Percentiles rank a stretch among this genome's conserved stretches.
These are phyloP conservation scores for Phytopythium aichiense DNA, from an alignment of 352 stramenopile species.

Conservation along the genomic window DNA sequence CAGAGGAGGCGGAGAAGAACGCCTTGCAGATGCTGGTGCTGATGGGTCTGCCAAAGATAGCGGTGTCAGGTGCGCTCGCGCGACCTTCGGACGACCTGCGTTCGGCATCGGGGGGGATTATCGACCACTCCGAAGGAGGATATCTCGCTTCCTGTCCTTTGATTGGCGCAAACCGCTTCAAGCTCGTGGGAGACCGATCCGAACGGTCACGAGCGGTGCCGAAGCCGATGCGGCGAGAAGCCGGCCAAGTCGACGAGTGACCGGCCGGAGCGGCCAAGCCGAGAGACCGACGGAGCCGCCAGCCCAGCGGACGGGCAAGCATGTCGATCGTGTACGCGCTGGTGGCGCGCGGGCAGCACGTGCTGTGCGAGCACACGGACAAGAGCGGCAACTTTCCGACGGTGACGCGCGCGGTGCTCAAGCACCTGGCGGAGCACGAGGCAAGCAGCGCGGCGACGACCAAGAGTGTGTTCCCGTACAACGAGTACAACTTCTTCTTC, in stretches of 20 bases:
- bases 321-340: conserved; percentile 82
- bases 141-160: not conserved
- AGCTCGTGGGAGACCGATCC: not conserved
- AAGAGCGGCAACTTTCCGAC: conserved; percentile 73
- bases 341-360: conserved; percentile 63
- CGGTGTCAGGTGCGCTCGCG: not conserved
- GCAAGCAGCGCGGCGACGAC: conserved; percentile 12
- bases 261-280: not conserved
- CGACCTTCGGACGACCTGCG: not conserved
- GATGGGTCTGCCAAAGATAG: conserved; percentile 2
- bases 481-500: conserved; percentile 84
- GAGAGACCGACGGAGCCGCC: not conserved
- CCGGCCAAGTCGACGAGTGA: not conserved
- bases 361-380: conserved; percentile 78
- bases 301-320: not conserved
- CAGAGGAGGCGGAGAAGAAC: not conserved
- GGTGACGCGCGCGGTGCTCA: conserved; percentile 69
- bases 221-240: not conserved
- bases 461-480: conserved; percentile 74
- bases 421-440: conserved; percentile 60
- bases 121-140: not conserved
- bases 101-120: not conserved
- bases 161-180: conserved; percentile 1
- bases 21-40: not conserved
- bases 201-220: not conserved